Evolutionary conservation across 2,329 filamentous ascomycete species (phyloP), one percentile per base, ranked within the genome.

Genomic region (Lasiodiplodia sp.): DNA sequence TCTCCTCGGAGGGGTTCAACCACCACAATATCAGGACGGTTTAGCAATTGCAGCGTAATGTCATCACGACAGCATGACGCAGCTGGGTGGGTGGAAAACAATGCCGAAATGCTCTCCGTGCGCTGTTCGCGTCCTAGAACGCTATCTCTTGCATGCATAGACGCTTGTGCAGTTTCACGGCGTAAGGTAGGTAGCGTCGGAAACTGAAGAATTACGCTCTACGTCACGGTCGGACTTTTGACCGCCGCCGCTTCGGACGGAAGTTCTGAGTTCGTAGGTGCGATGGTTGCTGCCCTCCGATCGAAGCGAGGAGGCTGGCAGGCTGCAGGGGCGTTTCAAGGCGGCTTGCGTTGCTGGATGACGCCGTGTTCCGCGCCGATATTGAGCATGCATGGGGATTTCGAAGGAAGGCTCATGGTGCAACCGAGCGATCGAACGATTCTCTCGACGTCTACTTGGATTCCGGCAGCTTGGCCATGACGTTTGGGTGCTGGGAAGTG

Each of bases 381-480:
- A 28, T 14, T 25, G 55, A 34, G 16, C 34, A 49, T 34, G 10
- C 40, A 28, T 14, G 49, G n/a, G 21, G 53, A 57, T n/a, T 57
- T 23, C 31, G 44, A 47, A n/a, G 55, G 55, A 38, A 57, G 18
- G 12, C 21, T 53, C 51, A 23, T 31, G 3, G 11, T 14, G 11
- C 51, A 53, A 18, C 16, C 25, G 16, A 56, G n/a, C n/a, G 31
- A 38, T 57, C 55, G 55, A 57, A 37, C 55, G 31, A 57, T 57
- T 12, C 18, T 57, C 55, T 37, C 18, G 18, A 47, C 49, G n/a
- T 62, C 31, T 25, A 38, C 38, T 14, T 63, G 44, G 8, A 18
- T 6, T 16, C 28, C 58, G 8, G 40, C 44, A n/a, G 44, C 18
- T 25, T n/a, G 40, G 31, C 25, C 18, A 25, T 64, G 44, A 38